Conservation (phyloP, 1,284 basidiomycete species). For the Volvariella surrecta region DNA sequence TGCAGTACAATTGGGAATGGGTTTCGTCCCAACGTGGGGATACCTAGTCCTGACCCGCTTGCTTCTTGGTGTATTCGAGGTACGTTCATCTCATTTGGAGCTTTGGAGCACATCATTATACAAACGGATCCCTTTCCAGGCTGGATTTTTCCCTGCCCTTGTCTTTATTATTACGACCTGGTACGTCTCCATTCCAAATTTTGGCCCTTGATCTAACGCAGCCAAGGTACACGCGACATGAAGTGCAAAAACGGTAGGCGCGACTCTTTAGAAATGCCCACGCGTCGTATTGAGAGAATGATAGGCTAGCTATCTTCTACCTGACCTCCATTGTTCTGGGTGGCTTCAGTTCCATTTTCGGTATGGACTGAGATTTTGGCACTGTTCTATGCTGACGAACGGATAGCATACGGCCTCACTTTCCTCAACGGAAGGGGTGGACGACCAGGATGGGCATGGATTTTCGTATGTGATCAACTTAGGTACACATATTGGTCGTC, state of each 20-base stretch:
- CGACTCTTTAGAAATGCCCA: not conserved
- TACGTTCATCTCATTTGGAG: constrained; percentile 13
- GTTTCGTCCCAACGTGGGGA: constrained; percentile 33
- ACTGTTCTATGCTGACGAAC: not conserved
- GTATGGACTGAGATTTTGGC: not conserved
- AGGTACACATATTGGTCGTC: not conserved
- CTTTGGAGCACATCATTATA: not conserved
- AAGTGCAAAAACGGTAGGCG: constrained; percentile 35
- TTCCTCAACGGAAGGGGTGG: constrained; percentile 27
- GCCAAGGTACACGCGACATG: constrained; percentile 35
- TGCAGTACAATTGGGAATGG: constrained; percentile 32
- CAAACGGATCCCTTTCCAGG: constrained; percentile 13
- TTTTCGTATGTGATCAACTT: constrained; percentile 29
- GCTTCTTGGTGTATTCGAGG: constrained; percentile 35
- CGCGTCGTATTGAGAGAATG: constrained; percentile 1
- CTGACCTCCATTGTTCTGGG: constrained; percentile 29
- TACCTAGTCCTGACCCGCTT: constrained; percentile 29
- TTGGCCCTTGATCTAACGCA: constrained; percentile 3
- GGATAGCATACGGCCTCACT: constrained; percentile 27
- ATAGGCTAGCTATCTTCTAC: constrained; percentile 35
- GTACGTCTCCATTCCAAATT: constrained; percentile 14
- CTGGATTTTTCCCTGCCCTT: constrained; percentile 37
- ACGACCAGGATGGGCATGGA: constrained; percentile 38
- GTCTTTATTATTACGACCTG: constrained; percentile 39
- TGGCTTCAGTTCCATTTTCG: constrained; percentile 36